Conservation (phyloP, 176 grass and related monocot genomes). For the Rhynchospora pubera region DNA sequence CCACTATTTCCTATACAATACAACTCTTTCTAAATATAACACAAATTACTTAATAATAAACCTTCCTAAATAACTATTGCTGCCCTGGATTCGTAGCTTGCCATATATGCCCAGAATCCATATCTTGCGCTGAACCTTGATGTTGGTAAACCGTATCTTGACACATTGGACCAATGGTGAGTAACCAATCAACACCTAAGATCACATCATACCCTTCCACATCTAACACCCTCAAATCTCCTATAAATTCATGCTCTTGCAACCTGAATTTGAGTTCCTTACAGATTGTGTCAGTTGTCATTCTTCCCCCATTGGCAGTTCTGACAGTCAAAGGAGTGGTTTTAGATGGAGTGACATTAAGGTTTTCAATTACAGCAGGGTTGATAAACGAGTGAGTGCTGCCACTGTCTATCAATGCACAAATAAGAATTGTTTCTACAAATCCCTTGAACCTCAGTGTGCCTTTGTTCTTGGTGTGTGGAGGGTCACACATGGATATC, state of each 20-base stretch:
- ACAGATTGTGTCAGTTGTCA: background rate
- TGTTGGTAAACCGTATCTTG: too few species aligned
- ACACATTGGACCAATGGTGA: background rate
- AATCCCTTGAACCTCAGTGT: background rate
- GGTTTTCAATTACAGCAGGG: background rate
- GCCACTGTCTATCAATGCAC: background rate
- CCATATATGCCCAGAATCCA: too few species aligned
- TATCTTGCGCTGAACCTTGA: too few species aligned
- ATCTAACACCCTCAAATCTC: too few species aligned
- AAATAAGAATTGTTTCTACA: background rate
- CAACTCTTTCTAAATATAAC: too few species aligned
- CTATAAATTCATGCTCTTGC: background rate
- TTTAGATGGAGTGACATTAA: background rate
- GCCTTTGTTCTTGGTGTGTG: background rate
- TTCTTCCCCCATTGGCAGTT: background rate
- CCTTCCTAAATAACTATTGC: too few species aligned
- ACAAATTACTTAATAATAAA: too few species aligned
- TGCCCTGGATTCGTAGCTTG: too few species aligned
- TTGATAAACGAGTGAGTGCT: too few species aligned
- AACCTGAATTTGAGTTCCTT: background rate
- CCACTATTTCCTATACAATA: too few species aligned
- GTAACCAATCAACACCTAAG: too few species aligned
- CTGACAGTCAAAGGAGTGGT: background rate
- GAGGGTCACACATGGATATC: background rate
- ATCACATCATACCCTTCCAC: too few species aligned